A percentile compares a stretch with the other conserved stretches of the same genome.
These are phyloP conservation scores for Pharus latifolius DNA, from an alignment of 176 grass and related monocot species.

Conservation along the genomic window DNA sequence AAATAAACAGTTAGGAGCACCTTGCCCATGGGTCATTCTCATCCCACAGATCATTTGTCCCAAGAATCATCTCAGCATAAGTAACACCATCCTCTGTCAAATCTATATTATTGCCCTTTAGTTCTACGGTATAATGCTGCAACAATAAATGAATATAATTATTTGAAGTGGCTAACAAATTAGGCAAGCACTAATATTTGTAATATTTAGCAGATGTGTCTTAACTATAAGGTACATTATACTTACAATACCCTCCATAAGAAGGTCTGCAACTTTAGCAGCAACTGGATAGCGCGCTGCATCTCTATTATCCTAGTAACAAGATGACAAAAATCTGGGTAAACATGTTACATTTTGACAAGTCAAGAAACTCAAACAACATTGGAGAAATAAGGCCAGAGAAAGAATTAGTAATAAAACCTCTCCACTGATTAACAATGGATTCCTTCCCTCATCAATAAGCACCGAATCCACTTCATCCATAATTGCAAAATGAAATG, in stretches of 20 bases:
- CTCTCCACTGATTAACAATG: constrained; percentile 93
- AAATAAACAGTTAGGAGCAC: constrained; percentile 25
- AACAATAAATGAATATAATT: constrained; percentile 20
- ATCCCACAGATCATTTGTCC: constrained; percentile 85
- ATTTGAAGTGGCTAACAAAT: constrained; percentile 10
- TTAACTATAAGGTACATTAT: neutral
- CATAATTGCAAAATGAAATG: constrained; percentile 93
- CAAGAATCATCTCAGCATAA: constrained; percentile 78
- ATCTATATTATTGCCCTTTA: constrained; percentile 84
- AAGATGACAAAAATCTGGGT: neutral
- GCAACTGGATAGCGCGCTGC: constrained; percentile 71
- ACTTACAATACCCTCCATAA: constrained; percentile 75
- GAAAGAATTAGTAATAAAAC: constrained; percentile 32
- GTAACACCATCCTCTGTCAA: constrained; percentile 89
- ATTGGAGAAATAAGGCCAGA: neutral
- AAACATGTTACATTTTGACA: constrained; percentile 11
- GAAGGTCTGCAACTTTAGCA: constrained; percentile 80
- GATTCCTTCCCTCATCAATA: constrained; percentile 96
- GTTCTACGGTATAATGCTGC: constrained; percentile 89
- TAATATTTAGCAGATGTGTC: neutral
- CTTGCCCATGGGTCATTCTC: constrained; percentile 96
- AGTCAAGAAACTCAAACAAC: constrained; percentile 2
- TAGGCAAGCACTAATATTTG: neutral
- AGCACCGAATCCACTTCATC: constrained; percentile 97
- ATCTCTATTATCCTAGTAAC: constrained; percentile 79